phyloP scores from a whole-genome alignment of 768 basidiomycete species.

The Heimioporus sp. region DNA sequence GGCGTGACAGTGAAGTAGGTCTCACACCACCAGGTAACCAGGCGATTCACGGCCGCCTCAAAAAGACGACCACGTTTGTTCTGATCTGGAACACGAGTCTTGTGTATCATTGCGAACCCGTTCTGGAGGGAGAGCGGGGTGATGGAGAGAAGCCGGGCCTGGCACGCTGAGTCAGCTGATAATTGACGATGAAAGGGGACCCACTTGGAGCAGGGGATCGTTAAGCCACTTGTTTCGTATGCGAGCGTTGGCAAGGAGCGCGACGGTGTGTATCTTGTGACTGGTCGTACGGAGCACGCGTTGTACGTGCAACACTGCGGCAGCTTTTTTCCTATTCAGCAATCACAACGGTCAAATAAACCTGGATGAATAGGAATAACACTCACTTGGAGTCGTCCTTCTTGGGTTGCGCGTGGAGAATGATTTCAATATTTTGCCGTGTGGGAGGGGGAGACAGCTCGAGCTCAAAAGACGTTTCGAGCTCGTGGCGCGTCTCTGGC shows the following conservation, averaged over 20 bases:
- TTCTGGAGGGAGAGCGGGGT: conserved; percentile 80
- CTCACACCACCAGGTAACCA: conserved; percentile 83
- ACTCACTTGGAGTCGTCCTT: conserved; percentile 48
- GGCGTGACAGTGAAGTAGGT: conserved; percentile 64
- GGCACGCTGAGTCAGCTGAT: conserved; percentile 7
- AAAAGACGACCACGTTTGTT: conserved; percentile 85
- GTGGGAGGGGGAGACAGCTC: conserved; percentile 30
- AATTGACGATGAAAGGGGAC: conserved; percentile 19
- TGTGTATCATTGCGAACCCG: conserved; percentile 78
- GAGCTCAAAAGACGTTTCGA: conserved; percentile 22
- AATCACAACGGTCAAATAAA: conserved; percentile 17
- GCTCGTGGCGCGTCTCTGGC: conserved; percentile 31
- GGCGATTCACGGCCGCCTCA: conserved; percentile 70
- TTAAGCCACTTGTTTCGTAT: conserved; percentile 84
- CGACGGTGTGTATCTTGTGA: conserved; percentile 88
- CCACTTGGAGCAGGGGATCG: conserved; percentile 78
- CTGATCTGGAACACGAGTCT: conserved; percentile 76
- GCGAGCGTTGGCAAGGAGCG: conserved; percentile 71
- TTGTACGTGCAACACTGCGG: conserved; percentile 55
- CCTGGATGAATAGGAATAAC: background rate
- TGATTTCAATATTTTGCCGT: conserved; percentile 65
- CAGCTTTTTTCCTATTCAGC: conserved; percentile 42
- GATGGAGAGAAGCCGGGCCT: conserved; percentile 89
- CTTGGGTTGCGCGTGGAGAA: conserved; percentile 47
- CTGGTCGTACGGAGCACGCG: conserved; percentile 72